Base-by-base conservation (phyloP, 2,329 filamentous ascomycete genomes). In the Hymenoscyphus fraxineus region DNA sequence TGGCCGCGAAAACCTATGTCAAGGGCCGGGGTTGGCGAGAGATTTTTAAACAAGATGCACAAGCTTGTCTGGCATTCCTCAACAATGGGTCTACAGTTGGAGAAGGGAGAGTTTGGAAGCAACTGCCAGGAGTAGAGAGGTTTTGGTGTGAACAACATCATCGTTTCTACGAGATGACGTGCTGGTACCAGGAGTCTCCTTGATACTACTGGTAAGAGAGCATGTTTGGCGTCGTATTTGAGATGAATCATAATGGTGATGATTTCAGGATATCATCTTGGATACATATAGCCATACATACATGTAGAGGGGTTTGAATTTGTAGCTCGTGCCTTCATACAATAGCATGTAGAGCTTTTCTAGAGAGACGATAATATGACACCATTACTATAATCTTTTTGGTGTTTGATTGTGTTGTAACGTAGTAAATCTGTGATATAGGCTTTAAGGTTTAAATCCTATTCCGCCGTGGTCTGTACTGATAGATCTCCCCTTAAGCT, bases 61-160 rank as follows among this genome's bases (percentile, higher is more conserved):
- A 38, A 16, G 56, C 39, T 7, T 16, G 31, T 15, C 15, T 58
- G 12, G 39, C 4, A 10, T 35, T 35, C 13, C 35, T 35, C 15
- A 35, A 12, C 3, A 5, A 19, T 31, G 31, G 35, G 2, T 9
- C 35, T 1, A 35, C n/a, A 5, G n/a, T 58, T 58, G 61, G 67
- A 35, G 61, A 65, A 58, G 58, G 64, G 2, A 63, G 63, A 38
- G 35, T 39, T 4, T 68, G 61, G 61, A 40, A n/a, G 27, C 22
- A 64, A 32, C 16, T 60, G 35, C 38, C 58, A 13, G 65, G 64
- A 1, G 58, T 64, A 5, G 65, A 68, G 61, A 67, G 40, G 22
- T 57, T 67, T 1, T 67, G 63, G 64, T 68, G 65, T 41, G 58
- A 64, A 40, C 51, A 13, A 27, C 67, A 67, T 61, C n/a, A 32